Percentiles rank a stretch among this genome's conserved stretches.
Conservation (phyloP, 129 eudicot species). For the Mikania micrantha region DNA sequence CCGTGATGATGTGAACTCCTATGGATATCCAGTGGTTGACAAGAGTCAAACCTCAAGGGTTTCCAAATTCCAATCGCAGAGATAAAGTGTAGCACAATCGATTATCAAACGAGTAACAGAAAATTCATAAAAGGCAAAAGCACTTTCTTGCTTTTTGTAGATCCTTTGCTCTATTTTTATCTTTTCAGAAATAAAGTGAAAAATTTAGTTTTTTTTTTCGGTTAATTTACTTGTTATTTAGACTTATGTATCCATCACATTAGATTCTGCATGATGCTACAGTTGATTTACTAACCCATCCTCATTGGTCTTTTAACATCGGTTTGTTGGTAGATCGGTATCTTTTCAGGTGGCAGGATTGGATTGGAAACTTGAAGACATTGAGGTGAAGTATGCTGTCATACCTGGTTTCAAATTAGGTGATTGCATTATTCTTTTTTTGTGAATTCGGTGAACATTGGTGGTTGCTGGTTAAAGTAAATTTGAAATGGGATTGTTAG, state of each 20-base stretch:
- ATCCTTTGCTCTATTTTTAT: slow-evolving; percentile 14
- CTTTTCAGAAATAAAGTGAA: slow-evolving; percentile 15
- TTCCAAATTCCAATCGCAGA: slow-evolving; percentile 8
- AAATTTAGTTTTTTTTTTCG: neutral
- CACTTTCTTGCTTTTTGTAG: neutral
- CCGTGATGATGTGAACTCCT: slow-evolving; percentile 10
- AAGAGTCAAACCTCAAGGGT: slow-evolving; percentile 16
- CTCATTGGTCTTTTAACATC: neutral
- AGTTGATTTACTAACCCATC: neutral
- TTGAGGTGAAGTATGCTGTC: slow-evolving; percentile 3
- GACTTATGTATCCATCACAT: neutral
- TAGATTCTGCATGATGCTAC: neutral
- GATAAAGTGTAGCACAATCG: slow-evolving; percentile 15
- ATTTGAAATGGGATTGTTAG: neutral
- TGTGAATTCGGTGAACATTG: neutral
- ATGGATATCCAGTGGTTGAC: slow-evolving; percentile 12
- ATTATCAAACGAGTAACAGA: slow-evolving; percentile 2
- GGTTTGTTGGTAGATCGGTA: slow-evolving; percentile 1
- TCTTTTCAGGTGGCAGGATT: slow-evolving; percentile 8
- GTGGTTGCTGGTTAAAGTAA: neutral
- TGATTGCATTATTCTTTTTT: neutral
- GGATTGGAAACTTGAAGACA: slow-evolving; percentile 3
- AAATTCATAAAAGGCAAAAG: slow-evolving; percentile 18
- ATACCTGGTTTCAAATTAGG: neutral
- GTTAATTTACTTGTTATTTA: neutral